Percentiles rank a stretch among this genome's conserved stretches.
These are phyloP conservation scores for Truncatella angustata DNA, from an alignment of 2,329 filamentous ascomycete genomes.

Conservation along the genomic window DNA sequence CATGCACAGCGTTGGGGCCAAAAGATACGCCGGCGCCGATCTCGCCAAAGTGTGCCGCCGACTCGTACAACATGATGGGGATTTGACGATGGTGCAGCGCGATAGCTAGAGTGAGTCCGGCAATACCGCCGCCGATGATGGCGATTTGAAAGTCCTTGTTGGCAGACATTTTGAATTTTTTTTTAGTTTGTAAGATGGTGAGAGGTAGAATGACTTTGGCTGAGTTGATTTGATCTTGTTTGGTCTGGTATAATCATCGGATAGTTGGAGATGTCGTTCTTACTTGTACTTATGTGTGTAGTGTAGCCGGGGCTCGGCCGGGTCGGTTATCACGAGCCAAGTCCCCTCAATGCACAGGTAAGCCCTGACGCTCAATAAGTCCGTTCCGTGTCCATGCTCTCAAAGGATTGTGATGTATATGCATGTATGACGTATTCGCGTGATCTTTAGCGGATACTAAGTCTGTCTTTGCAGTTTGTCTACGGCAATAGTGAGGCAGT, in stretches of 20 bases:
- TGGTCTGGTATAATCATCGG: neutral
- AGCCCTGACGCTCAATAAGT: too few relatives aligned
- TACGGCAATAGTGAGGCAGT: neutral
- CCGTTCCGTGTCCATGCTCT: neutral
- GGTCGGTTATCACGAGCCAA: neutral
- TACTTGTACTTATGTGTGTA: neutral
- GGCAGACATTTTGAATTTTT: neutral
- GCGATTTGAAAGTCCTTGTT: slow-evolving; percentile 31
- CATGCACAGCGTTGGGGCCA: slow-evolving; percentile 31
- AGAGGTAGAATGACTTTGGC: neutral
- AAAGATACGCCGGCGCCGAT: slow-evolving; percentile 37
- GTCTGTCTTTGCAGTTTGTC: neutral
- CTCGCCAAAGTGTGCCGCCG: slow-evolving; percentile 30
- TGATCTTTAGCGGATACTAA: neutral
- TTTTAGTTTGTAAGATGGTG: neutral
- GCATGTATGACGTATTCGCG: neutral
- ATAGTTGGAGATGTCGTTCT: neutral
- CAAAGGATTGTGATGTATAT: neutral
- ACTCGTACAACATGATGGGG: slow-evolving; percentile 34
- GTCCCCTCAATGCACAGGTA: neutral
- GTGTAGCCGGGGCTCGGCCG: neutral
- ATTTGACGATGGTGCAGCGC: slow-evolving; percentile 28
- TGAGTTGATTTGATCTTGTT: neutral
- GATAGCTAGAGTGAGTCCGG: slow-evolving; percentile 34
- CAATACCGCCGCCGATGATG: slow-evolving; percentile 40